Evolutionary conservation across 225 moss, liverwort and hornwort species (phyloP), one percentile per base, ranked within the genome.

Genomic region (Pseudoscleropodium purum): DNA sequence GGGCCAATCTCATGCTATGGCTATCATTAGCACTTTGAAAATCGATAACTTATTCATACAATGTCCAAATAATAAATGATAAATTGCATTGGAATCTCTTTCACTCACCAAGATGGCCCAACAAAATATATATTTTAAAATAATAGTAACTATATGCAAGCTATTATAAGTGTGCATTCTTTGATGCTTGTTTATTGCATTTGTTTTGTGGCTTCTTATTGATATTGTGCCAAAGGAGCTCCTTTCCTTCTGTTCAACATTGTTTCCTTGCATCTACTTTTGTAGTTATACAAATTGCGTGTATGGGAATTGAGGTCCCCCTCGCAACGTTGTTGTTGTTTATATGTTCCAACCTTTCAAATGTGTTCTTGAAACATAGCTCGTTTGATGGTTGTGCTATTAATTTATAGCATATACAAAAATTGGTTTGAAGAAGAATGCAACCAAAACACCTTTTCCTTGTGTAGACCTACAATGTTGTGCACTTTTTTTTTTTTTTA

Each of bases 151-250:
- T 39, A 18, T 12, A 18, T 3, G 41, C 30, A 8, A 9, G 2
- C 24, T 54, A 24, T 15, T 37, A 36, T 37, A 15, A 4, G 37
- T 79, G 16, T 79, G 4, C 15, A 24, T 56, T 56, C 6, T 37
- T 54, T 54, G 0, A 27, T 78, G 15, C 6, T 4, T 56, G 4
- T 25, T 56, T 6, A 24, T 78, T 54, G 56, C 36, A 24, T 37
- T 54, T 56, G 56, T 5, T 24, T 78, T 15, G 25, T 37, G 10
- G 6, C 10, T 79, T 78, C 4, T 56, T 37, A 3, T 5, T 37
- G 37, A 37, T 16, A 54, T 10, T 56, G 16, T 25, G 1, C 15
- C 2, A 24, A 0, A 0, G 1, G 16, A 56, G 4, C 0, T 37
- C n/a, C 1, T 79, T 37, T 24, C 5, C 0, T n/a, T 57, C 57